These are phyloP conservation scores for Verticillium tricorpus DNA, from an alignment of 2,329 filamentous ascomycete genomes.

Conservation along the genomic window DNA sequence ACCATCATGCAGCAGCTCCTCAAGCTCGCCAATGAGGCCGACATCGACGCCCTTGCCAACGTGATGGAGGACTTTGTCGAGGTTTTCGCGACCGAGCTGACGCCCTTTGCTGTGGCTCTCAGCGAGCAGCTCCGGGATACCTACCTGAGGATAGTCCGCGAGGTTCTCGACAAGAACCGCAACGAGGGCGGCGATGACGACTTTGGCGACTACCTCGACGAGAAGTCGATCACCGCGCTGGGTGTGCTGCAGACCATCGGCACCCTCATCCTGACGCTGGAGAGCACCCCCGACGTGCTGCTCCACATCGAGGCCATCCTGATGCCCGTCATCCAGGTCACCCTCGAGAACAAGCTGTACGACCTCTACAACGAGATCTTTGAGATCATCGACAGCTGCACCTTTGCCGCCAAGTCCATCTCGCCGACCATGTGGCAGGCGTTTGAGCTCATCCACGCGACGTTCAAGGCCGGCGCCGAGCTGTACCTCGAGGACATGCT, in stretches of 20 bases:
- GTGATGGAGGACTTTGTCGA: conserved; percentile 99
- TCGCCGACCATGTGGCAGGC: conserved; percentile 98
- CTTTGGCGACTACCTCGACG: conserved; percentile 89
- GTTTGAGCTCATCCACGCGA: conserved; percentile 93
- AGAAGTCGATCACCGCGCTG: conserved; percentile 96
- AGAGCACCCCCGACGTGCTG: conserved; percentile 94
- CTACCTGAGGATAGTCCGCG: conserved; percentile 87
- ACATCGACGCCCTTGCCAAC: conserved; percentile 94
- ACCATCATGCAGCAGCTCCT: conserved; percentile 99
- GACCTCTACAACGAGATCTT: conserved; percentile 98
- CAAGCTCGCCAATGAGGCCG: conserved; percentile 95
- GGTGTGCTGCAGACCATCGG: conserved; percentile 97
- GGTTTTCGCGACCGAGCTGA: conserved; percentile 94
- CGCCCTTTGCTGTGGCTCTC: conserved; percentile 91
- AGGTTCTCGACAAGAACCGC: conserved; percentile 81
- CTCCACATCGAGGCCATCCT: conserved; percentile 91
- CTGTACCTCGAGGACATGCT: conserved; percentile 99
- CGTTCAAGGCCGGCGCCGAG: conserved; percentile 95
- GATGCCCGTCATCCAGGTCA: conserved; percentile 96
- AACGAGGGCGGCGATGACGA: conserved; percentile 70
- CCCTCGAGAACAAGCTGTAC: conserved; percentile 95
- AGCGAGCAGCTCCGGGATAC: conserved; percentile 96
- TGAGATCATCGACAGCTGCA: conserved; percentile 99
- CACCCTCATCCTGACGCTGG: conserved; percentile 90
- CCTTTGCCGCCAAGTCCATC: conserved; percentile 93